Percentiles rank a stretch among this genome's conserved stretches.
Conservation (phyloP, 2,329 filamentous ascomycete species). For the Diplodia sapinea region DNA sequence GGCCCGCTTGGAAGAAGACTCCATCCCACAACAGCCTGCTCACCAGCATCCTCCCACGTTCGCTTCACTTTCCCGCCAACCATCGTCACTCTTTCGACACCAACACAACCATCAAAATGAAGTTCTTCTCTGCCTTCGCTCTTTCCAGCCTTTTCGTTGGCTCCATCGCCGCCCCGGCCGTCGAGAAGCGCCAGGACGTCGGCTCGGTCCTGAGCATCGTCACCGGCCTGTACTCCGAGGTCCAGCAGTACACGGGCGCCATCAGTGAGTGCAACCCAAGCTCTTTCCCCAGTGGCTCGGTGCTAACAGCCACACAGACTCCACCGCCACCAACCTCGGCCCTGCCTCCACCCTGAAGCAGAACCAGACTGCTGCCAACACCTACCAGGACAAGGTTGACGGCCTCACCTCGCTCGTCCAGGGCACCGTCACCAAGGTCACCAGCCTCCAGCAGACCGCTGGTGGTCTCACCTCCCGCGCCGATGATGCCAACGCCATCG, state of each 20-base stretch:
- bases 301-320: constrained; percentile 3
- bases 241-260: constrained; percentile 4
- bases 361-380: constrained; percentile 24
- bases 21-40: constrained; percentile 21
- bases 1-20: constrained; percentile 1
- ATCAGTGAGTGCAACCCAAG: constrained; percentile 20
- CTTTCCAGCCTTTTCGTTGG: constrained; percentile 30
- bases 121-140: constrained; percentile 30
- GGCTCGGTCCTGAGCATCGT: constrained; percentile 3
- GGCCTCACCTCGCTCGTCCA: constrained; percentile 16
- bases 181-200: constrained; percentile 27
- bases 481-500: constrained; percentile 9
- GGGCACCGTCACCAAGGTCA: constrained; percentile 12
- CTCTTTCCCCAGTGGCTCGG: neutral
- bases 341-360: constrained; percentile 10
- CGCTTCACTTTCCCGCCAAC: constrained; percentile 8
- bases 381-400: constrained; percentile 5
- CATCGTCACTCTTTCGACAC: constrained; percentile 19
- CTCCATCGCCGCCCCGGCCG: constrained; percentile 24
- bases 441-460: neutral
- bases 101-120: constrained; percentile 23
- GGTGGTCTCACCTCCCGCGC: neutral
- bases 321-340: constrained; percentile 10
- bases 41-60: constrained; percentile 27
- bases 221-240: neutral